Evolutionary conservation across 139 green algal genomes (phyloP).

Genomic region (Tetradesmus obliquus): DNA sequence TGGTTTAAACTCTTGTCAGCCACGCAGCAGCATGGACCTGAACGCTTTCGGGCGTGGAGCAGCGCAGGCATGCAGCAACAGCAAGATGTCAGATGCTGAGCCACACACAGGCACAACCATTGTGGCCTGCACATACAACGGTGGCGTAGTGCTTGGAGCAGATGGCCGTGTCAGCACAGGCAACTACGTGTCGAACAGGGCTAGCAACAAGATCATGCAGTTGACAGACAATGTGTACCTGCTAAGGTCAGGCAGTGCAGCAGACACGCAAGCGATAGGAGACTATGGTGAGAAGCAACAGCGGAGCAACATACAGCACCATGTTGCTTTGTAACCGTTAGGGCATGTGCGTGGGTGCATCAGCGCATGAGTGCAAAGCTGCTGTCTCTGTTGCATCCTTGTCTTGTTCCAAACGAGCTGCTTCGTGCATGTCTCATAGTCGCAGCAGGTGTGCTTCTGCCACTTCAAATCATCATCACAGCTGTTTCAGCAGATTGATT

Average conservation of each 20-base stretch:
- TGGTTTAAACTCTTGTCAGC: not conserved
- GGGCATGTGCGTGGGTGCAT: constrained; percentile 10
- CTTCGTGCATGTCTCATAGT: too few relatives aligned
- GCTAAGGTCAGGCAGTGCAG: constrained; percentile 86
- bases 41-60: not conserved
- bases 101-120: constrained; percentile 91
- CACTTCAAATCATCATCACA: too few relatives aligned
- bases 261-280: constrained; percentile 89
- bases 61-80: constrained; percentile 15
- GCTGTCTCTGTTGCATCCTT: not conserved
- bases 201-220: constrained; percentile 95
- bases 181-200: constrained; percentile 94
- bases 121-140: constrained; percentile 88
- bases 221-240: constrained; percentile 88
- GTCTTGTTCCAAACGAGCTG: too few relatives aligned
- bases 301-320: not conserved
- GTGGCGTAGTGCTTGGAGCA: constrained; percentile 93
- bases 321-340: constrained; percentile 7
- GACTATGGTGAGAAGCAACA: constrained; percentile 83
- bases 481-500: too few relatives aligned
- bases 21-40: constrained; percentile 40
- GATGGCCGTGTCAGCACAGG: constrained; percentile 92
- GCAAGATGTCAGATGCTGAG: constrained; percentile 32
- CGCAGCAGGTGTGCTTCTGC: too few relatives aligned
- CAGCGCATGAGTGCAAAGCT: constrained; percentile 33